Evolutionary conservation across 306 rosid genomes (phyloP), one percentile per base, ranked within the genome.

Genomic region (Gastrolobium villosum): DNA sequence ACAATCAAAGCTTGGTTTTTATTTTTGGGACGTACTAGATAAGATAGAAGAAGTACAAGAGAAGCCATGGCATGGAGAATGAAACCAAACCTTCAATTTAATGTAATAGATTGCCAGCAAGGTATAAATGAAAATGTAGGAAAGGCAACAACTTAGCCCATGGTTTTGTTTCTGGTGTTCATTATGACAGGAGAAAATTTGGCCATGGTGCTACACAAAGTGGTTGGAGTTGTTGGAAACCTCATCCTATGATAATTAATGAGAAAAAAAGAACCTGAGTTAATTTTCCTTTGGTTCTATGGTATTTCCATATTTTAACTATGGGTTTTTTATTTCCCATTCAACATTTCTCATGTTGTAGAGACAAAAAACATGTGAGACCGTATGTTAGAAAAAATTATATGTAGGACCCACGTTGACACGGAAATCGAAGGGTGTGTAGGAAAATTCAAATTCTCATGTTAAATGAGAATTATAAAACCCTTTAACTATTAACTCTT

Each of bases 61-160:
- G 83, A 83, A 57, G 86, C 86, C 86, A 82, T 82, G 79, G 71
- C 65, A 83, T 7, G 41, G 63, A 64, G 41, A 50, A 65, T 59
- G 57, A 34, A 64, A 59, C 8, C 43, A 40, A n/a, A 76, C 8
- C 32, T 35, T 13, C 3, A 5, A 32, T 45, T 57, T 5, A 45
- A 14, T 36, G 7, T 35, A 26, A 65, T 20, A 14, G 57, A 31
- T 39, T 70, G 52, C 57, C 57, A n/a, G 36, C 7, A 0, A 46
- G 11, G 6, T 9, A 50, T 5, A 67, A 7, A 59, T 31, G 72
- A 57, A 70, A 56, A 30, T 37, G 61, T 11, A 15, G 55, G 32
- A 40, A 26, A 60, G 65, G 14, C 56, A 40, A 20, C 36, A 30
- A n/a, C 37, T 56, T 56, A 20, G 53, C 31, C 11, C 35, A 11